Percentiles rank a stretch among this genome's conserved stretches.
Conservation (phyloP, 2,329 filamentous ascomycete genomes). For the Beauveria sp. region DNA sequence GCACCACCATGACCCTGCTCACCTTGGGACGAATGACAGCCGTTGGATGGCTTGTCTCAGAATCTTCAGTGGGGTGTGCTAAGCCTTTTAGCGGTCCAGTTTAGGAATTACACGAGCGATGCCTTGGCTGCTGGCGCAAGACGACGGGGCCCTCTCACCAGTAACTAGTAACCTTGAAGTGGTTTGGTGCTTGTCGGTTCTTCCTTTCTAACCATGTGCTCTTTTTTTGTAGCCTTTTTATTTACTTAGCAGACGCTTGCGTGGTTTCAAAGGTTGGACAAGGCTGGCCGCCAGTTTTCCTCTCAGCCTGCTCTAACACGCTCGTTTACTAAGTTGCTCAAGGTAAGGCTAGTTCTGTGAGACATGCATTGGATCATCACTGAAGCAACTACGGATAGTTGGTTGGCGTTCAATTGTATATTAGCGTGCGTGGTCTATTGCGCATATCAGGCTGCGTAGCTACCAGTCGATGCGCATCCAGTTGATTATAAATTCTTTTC, state of each 20-base stretch:
- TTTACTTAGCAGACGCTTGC: not conserved
- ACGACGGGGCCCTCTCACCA: not conserved
- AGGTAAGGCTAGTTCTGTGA: not conserved
- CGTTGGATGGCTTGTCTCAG: constrained; percentile 1
- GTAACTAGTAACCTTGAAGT: not conserved
- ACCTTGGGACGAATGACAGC: constrained; percentile 10
- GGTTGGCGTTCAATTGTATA: too few relatives aligned
- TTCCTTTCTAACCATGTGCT: not conserved
- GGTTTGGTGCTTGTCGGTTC: not conserved
- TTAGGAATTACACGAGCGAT: not conserved
- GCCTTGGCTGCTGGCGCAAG: not conserved
- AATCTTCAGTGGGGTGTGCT: not conserved
- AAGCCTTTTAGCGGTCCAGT: not conserved
- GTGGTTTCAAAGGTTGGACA: not conserved
- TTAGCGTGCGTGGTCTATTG: too few relatives aligned
- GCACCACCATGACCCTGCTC: constrained; percentile 4
- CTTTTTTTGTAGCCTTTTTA: not conserved
- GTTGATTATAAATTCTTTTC: too few relatives aligned
- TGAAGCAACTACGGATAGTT: too few relatives aligned
- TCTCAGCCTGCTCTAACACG: not conserved
- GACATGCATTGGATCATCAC: too few relatives aligned
- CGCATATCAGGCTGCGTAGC: too few relatives aligned
- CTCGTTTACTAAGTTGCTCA: not conserved
- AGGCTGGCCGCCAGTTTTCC: not conserved
- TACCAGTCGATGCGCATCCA: too few relatives aligned